Conservation (phyloP, 805 yeast genomes). For the Cyberlindnera saturnus region DNA sequence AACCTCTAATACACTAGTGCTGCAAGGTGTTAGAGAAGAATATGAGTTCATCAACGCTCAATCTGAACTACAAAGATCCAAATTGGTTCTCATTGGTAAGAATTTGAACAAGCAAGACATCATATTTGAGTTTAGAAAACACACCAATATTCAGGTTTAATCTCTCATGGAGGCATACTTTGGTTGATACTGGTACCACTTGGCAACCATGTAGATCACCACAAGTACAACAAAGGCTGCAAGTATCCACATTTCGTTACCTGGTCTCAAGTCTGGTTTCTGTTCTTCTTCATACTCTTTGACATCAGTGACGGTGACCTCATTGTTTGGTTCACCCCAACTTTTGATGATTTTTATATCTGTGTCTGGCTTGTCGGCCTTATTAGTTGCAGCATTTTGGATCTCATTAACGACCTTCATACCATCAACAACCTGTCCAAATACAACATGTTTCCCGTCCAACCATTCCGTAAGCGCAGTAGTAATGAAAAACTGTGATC, state of each 20-base stretch:
- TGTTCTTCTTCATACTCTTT: conserved; percentile 18
- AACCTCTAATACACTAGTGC: conserved; percentile 23
- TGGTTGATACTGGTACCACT: conserved; percentile 8
- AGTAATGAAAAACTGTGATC: conserved; percentile 67
- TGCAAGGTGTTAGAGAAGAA: conserved; percentile 92
- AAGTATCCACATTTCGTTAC: conserved; percentile 11
- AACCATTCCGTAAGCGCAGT: conserved; percentile 42
- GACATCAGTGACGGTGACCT: conserved; percentile 13
- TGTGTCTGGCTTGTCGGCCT: conserved; percentile 35
- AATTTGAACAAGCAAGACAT: conserved; percentile 37
- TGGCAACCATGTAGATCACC: conserved; percentile 14
- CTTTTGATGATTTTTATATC: conserved; percentile 36
- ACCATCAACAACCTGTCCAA: conserved; percentile 72
- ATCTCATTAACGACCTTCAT: conserved; percentile 49
- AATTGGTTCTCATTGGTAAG: conserved; percentile 74
- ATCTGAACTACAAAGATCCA: conserved; percentile 39
- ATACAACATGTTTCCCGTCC: conserved; percentile 65
- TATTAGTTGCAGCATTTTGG: conserved; percentile 47
- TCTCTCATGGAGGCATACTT: conserved; percentile 25
- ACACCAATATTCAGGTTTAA: conserved; percentile 1
- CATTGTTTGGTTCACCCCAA: conserved; percentile 23
- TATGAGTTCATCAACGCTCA: conserved; percentile 62
- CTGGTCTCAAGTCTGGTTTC: conserved; percentile 5
- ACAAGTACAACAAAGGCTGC: conserved; percentile 14
- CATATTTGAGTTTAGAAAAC: conserved; percentile 25